Percentiles rank a stretch among this genome's conserved stretches.
phyloP scores from a whole-genome alignment of 2,329 filamentous ascomycete genomes.

The Plectosphaerella sp. region DNA sequence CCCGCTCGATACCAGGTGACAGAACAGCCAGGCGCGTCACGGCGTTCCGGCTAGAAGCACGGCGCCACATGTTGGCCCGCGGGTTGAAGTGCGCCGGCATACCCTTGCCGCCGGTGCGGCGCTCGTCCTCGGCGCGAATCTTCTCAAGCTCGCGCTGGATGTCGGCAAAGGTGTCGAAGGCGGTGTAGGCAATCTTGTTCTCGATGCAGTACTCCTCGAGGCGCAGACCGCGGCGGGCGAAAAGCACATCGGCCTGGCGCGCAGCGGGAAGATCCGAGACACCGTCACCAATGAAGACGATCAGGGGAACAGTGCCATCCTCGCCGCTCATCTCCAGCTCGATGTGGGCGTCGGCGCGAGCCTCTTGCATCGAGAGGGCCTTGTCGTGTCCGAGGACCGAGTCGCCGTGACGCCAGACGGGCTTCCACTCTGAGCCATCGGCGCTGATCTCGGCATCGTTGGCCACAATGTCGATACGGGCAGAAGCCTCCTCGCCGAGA shows the following conservation, averaged over 20 bases:
- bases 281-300: conserved; percentile 67
- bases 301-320: conserved; percentile 59
- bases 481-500: conserved; percentile 54
- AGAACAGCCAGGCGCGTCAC: conserved; percentile 29
- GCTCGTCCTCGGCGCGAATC: conserved; percentile 55
- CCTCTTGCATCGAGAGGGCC: conserved; percentile 58
- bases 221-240: conserved; percentile 59
- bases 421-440: conserved; percentile 59
- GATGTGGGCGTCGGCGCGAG: conserved; percentile 40
- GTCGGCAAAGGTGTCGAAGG: conserved; percentile 64
- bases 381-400: conserved; percentile 64
- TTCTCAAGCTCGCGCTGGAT: conserved; percentile 56
- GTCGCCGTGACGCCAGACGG: conserved; percentile 59
- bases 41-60: conserved; percentile 53
- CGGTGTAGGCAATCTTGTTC: conserved; percentile 53
- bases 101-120: conserved; percentile 56
- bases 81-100: conserved; percentile 61
- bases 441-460: conserved; percentile 58
- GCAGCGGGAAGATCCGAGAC: conserved; percentile 64
- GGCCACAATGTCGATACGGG: conserved; percentile 62
- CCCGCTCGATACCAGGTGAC: conserved; percentile 50
- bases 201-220: conserved; percentile 64
- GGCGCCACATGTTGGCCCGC: conserved; percentile 63
- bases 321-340: conserved; percentile 41
- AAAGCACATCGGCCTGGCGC: conserved; percentile 62